These are phyloP conservation scores for Epichloe sibirici DNA, from an alignment of 2,329 filamentous ascomycete genomes.

Conservation along the genomic window DNA sequence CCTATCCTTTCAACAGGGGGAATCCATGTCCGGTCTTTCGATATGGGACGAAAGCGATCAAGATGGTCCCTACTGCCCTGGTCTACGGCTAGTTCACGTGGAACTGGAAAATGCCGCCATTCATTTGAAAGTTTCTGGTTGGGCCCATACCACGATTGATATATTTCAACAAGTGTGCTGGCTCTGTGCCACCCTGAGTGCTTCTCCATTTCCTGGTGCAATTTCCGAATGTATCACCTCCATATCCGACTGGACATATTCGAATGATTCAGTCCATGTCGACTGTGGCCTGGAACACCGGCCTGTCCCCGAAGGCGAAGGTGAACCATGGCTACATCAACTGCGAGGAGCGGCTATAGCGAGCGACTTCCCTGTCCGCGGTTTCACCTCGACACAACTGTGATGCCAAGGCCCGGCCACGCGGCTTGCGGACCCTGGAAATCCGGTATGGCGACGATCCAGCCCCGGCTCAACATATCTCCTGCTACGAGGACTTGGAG, in stretches of 20 bases:
- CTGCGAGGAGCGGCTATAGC: constrained; percentile 20
- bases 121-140: no score
- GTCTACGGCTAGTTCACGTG: no score
- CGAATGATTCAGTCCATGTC: constrained; percentile 20
- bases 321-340: constrained; percentile 17
- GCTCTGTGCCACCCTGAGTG: constrained; percentile 22
- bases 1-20: no score
- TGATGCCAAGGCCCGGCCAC: not conserved
- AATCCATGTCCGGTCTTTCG: no score
- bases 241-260: constrained; percentile 20
- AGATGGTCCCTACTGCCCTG: no score
- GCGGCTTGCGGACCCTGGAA: no score
- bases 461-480: no score
- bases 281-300: constrained; percentile 21
- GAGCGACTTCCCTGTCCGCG: constrained; percentile 20
- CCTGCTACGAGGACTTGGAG: no score
- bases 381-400: constrained; percentile 1
- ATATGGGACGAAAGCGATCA: no score
- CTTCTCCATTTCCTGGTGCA: constrained; percentile 19
- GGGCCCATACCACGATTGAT: constrained; percentile 17
- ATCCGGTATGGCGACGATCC: no score
- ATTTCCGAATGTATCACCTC: constrained; percentile 20
- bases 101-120: no score
- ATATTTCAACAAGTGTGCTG: constrained; percentile 26
- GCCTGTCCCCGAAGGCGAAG: constrained; percentile 16